These are phyloP conservation scores for Solanum chacoense DNA, from an alignment of 305 asterid genomes.

Conservation along the genomic window DNA sequence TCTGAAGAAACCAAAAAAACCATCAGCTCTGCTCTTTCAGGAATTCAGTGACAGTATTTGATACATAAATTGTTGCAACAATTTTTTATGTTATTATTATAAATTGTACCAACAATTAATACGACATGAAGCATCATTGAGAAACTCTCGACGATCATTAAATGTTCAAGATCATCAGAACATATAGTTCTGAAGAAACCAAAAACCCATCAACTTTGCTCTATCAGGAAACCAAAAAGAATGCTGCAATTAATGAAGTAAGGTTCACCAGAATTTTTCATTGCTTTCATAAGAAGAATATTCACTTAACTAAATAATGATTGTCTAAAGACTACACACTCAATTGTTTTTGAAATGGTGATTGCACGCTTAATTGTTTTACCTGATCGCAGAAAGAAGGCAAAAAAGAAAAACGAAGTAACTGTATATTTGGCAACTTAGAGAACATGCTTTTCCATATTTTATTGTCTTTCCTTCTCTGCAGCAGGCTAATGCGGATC, in stretches of 20 bases:
- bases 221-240: background rate
- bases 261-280: background rate
- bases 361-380: background rate
- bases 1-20: background rate
- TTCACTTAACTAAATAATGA: background rate
- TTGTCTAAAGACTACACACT: background rate
- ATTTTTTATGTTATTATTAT: background rate
- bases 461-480: background rate
- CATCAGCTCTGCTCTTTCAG: background rate
- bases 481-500: background rate
- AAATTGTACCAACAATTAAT: background rate
- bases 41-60: background rate
- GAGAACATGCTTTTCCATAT: background rate
- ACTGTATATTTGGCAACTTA: background rate
- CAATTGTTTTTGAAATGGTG: background rate
- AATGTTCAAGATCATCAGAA: background rate
- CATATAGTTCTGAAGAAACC: background rate
- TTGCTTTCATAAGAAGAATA: background rate
- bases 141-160: background rate
- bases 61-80: background rate
- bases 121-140: background rate
- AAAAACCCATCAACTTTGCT: background rate
- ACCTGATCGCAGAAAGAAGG: background rate
- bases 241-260: background rate
- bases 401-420: background rate